Conservation (phyloP, 2,329 filamentous ascomycete species). For the Ceratocystis cubensis region DNA sequence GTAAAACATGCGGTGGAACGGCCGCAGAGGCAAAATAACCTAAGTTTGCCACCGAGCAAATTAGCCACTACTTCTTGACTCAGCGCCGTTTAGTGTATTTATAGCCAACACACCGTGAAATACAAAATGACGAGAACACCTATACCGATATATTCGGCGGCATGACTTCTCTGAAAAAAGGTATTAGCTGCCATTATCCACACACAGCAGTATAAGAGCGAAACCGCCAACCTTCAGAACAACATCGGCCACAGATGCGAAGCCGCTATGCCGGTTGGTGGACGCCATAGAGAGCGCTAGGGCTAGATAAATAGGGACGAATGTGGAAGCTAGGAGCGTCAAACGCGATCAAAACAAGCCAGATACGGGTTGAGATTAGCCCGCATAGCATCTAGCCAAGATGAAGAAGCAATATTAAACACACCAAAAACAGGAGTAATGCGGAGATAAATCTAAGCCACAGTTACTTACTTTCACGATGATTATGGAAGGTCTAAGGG, state of each 20-base stretch:
- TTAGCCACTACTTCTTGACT: background rate
- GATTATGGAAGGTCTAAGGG: background rate
- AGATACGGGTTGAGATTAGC: too few species aligned
- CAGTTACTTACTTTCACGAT: too few species aligned
- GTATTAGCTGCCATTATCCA: background rate
- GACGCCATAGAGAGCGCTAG: background rate
- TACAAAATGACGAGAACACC: conserved; percentile 55
- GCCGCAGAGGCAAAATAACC: conserved; percentile 51
- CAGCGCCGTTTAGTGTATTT: background rate
- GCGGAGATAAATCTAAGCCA: too few species aligned
- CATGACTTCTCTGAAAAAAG: conserved; percentile 56
- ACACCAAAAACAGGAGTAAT: too few species aligned
- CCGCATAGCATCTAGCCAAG: too few species aligned
- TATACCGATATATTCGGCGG: conserved; percentile 77
- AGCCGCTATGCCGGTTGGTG: background rate
- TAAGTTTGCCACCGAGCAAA: background rate
- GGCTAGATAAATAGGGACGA: background rate
- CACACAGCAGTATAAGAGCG: background rate
- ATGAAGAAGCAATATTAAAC: too few species aligned
- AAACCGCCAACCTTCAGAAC: background rate
- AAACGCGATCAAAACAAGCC: background rate
- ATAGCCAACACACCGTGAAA: conserved; percentile 39
- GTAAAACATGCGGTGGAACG: conserved; percentile 91
- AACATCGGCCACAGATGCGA: background rate
- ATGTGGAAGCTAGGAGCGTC: background rate